These are phyloP conservation scores for Oleoguttula mirabilis DNA, from an alignment of 495 filamentous ascomycete species.

Conservation along the genomic window DNA sequence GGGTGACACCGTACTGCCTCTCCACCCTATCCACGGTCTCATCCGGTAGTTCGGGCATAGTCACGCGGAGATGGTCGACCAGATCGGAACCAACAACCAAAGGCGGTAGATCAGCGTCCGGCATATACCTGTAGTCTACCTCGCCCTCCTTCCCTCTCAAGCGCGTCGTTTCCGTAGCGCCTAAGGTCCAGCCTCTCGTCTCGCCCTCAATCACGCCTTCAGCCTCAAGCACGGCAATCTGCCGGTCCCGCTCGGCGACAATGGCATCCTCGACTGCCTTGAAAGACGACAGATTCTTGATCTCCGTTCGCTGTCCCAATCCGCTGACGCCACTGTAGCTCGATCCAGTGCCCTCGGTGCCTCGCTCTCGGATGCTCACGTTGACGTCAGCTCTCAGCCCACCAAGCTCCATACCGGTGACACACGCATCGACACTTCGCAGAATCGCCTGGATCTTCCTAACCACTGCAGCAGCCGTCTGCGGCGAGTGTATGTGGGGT, in stretches of 20 bases:
- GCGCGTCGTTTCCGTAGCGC: constrained; percentile 58
- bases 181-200: constrained; percentile 85
- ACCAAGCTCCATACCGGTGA: constrained; percentile 83
- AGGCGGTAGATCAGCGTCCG: constrained; percentile 80
- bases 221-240: constrained; percentile 67
- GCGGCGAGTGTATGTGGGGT: constrained; percentile 71
- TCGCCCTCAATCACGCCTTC: constrained; percentile 74
- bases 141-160: constrained; percentile 91
- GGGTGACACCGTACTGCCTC: constrained; percentile 47
- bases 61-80: constrained; percentile 45
- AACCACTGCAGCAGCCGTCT: constrained; percentile 75
- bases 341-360: constrained; percentile 22
- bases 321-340: constrained; percentile 44
- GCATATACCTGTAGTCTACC: constrained; percentile 97
- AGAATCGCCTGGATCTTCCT: constrained; percentile 78
- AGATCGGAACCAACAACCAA: constrained; percentile 62
- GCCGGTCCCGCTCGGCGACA: constrained; percentile 75
- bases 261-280: constrained; percentile 92
- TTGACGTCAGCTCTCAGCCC: constrained; percentile 92
- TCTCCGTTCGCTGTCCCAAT: constrained; percentile 83
- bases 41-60: constrained; percentile 59
- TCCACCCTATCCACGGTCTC: constrained; percentile 41
- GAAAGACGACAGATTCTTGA: constrained; percentile 93
- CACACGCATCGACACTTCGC: constrained; percentile 67
- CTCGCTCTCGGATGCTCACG: constrained; percentile 61